These are phyloP conservation scores for Pseudopyrenochaeta lycopersici DNA, from an alignment of 2,329 filamentous ascomycete genomes.

Conservation along the genomic window DNA sequence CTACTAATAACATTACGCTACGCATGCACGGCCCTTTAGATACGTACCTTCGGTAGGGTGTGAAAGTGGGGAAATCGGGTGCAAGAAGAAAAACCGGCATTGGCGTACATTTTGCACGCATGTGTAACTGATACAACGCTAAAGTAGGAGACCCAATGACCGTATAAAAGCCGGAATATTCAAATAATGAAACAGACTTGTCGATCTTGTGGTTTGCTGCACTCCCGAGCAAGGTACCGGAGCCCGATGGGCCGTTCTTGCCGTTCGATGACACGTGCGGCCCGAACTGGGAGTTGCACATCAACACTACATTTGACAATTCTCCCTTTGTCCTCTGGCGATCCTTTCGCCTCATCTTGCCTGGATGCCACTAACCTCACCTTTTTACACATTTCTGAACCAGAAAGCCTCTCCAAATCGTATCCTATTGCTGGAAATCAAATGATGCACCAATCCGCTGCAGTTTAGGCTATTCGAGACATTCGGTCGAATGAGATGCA, in stretches of 20 bases:
- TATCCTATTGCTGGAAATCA: not conserved
- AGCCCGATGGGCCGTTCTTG: constrained; percentile 14
- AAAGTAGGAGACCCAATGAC: constrained; percentile 1
- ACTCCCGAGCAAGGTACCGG: constrained; percentile 4
- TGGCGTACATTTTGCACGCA: not conserved
- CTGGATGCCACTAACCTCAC: not conserved
- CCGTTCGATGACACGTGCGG: constrained; percentile 9
- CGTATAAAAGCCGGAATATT: not conserved
- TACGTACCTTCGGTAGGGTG: constrained; percentile 2
- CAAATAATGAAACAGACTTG: not conserved
- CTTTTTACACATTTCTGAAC: not conserved
- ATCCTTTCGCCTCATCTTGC: constrained; percentile 1
- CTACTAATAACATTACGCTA: constrained; percentile 5
- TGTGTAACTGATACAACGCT: not conserved
- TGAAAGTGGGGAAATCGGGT: constrained; percentile 15
- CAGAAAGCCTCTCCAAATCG: not conserved
- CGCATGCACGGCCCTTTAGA: constrained; percentile 14
- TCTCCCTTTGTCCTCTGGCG: not conserved
- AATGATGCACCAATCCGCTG: not conserved
- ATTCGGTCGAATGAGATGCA: not conserved
- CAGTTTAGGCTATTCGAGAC: not conserved
- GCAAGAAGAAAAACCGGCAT: constrained; percentile 1
- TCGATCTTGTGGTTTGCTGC: constrained; percentile 6
- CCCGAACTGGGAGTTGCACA: constrained; percentile 1
- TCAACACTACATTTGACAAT: not conserved